These are phyloP conservation scores for Hyaloscypha bicolor DNA, from an alignment of 495 filamentous ascomycete genomes.

Conservation along the genomic window DNA sequence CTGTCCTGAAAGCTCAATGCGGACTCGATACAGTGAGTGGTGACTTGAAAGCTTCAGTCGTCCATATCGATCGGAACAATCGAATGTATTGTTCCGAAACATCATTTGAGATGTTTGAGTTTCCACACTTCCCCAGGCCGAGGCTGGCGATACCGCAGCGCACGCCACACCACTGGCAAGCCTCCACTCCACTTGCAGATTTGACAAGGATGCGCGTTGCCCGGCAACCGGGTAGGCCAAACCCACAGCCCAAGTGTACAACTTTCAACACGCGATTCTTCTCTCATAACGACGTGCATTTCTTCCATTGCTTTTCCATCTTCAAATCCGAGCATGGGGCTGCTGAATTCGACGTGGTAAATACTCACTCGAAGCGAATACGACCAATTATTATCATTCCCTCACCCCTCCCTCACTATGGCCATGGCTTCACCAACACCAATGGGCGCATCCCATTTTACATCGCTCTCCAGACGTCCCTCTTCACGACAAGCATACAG, in stretches of 20 bases:
- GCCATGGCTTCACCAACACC: constrained; percentile 35
- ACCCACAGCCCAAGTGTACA: neutral
- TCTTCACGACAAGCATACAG: constrained; percentile 26
- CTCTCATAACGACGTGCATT: constrained; percentile 28
- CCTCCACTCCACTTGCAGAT: neutral
- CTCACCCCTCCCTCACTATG: constrained; percentile 18
- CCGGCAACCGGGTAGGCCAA: neutral
- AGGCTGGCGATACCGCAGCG: neutral
- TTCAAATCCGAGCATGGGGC: constrained; percentile 27
- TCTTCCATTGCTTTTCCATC: constrained; percentile 15
- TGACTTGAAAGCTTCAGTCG: neutral
- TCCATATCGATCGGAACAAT: neutral
- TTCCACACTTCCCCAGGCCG: neutral
- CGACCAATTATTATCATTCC: constrained; percentile 11
- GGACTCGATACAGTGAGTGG: neutral
- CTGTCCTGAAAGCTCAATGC: neutral
- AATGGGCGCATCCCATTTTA: constrained; percentile 33
- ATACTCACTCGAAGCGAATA: constrained; percentile 9
- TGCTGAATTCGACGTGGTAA: constrained; percentile 22
- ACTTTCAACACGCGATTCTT: constrained; percentile 31
- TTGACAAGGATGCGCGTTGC: constrained; percentile 10
- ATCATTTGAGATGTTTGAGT: neutral
- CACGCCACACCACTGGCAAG: neutral
- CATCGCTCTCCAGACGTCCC: constrained; percentile 30
- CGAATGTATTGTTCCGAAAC: neutral